These are phyloP conservation scores for Sugiyamaella boreocaroliniensis DNA, from an alignment of 805 yeast species.

Conservation along the genomic window DNA sequence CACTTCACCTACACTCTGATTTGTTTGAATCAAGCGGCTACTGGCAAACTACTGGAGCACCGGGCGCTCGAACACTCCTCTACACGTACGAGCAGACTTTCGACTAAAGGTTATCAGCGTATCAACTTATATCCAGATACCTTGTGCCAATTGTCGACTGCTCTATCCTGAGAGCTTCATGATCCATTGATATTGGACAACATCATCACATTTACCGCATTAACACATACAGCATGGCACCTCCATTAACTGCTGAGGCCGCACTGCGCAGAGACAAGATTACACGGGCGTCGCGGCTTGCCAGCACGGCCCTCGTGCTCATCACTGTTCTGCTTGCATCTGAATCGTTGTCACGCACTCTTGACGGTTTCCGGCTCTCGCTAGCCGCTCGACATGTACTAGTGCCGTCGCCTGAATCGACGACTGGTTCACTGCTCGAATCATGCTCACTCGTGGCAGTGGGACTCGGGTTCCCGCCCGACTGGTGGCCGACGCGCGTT, in stretches of 20 bases:
- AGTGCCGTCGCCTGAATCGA: neutral
- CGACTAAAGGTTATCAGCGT: too few relatives aligned
- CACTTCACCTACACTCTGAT: too few relatives aligned
- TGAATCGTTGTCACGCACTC: neutral
- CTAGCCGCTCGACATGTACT: neutral
- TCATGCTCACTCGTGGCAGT: neutral
- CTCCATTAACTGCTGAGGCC: neutral
- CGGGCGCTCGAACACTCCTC: too few relatives aligned
- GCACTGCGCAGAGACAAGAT: neutral
- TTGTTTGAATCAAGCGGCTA: too few relatives aligned
- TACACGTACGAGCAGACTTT: too few relatives aligned
- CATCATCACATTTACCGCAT: neutral
- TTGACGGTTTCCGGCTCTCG: neutral
- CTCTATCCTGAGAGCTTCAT: neutral
- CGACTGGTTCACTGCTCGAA: neutral
- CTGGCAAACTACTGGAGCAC: too few relatives aligned
- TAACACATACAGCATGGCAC: neutral
- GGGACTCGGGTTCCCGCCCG: conserved; percentile 10
- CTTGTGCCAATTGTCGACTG: neutral
- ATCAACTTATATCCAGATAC: too few relatives aligned
- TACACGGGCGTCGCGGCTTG: neutral
- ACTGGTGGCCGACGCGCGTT: conserved; percentile 11
- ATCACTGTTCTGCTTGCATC: neutral
- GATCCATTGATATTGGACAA: neutral
- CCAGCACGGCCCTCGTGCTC: neutral